These are phyloP conservation scores for Colletotrichum sp. DNA, from an alignment of 2,329 filamentous ascomycete species.

Conservation along the genomic window DNA sequence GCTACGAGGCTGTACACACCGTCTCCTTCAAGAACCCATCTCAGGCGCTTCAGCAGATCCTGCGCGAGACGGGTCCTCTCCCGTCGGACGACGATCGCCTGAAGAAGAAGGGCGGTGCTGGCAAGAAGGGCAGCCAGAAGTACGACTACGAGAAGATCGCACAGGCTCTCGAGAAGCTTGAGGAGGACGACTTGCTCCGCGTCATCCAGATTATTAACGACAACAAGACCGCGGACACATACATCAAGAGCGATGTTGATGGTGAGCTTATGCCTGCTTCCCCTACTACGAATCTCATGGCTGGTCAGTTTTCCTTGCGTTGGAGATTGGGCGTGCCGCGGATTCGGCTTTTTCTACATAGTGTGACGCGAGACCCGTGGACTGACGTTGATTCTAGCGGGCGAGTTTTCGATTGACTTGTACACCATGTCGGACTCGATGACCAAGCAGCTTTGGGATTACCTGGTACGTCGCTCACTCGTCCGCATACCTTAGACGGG, in stretches of 20 bases:
- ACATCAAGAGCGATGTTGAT: conserved; percentile 96
- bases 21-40: conserved; percentile 94
- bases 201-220: conserved; percentile 99
- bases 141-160: conserved; percentile 96
- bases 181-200: conserved; percentile 90
- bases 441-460: conserved; percentile 96
- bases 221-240: conserved; percentile 91
- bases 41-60: conserved; percentile 76
- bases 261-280: conserved; percentile 60
- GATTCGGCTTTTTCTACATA: neutral
- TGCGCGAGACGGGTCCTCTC: conserved; percentile 87
- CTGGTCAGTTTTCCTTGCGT: conserved; percentile 21
- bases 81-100: conserved; percentile 71
- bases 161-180: conserved; percentile 85
- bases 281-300: conserved; percentile 13
- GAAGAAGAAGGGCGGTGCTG: conserved; percentile 67
- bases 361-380: conserved; percentile 32
- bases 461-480: conserved; percentile 51
- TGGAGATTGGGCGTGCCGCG: neutral
- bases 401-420: conserved; percentile 97
- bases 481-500: neutral
- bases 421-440: conserved; percentile 93
- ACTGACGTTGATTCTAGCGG: conserved; percentile 59
- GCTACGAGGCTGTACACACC: conserved; percentile 82
- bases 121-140: conserved; percentile 79